phyloP scores from a whole-genome alignment of 176 grass and related monocot species.

The Oryza nivara region DNA sequence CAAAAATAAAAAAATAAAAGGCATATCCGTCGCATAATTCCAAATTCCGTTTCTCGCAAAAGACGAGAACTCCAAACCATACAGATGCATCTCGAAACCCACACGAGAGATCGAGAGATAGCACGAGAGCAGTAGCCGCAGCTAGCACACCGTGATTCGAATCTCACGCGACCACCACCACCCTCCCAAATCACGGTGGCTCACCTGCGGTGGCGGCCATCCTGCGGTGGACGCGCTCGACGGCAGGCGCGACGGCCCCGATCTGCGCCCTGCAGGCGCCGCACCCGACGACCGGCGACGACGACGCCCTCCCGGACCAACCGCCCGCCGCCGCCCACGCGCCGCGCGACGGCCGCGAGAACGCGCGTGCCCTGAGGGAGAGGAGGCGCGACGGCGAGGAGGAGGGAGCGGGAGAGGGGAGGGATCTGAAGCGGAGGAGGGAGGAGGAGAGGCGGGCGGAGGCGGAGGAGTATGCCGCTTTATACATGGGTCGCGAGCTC shows the following conservation, averaged over 20 bases:
- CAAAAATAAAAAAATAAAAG: background rate
- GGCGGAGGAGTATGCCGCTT: slow-evolving; percentile 36
- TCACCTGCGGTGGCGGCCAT: slow-evolving; percentile 69
- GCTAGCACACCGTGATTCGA: background rate
- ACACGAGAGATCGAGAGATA: background rate
- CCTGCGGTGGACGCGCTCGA: slow-evolving; percentile 63
- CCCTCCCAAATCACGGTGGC: background rate
- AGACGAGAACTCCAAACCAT: no score
- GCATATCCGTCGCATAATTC: background rate
- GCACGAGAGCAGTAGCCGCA: background rate
- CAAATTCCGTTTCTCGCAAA: no score
- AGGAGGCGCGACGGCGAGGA: slow-evolving; percentile 30
- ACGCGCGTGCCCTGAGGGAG: slow-evolving; percentile 9
- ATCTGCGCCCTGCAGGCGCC: slow-evolving; percentile 42
- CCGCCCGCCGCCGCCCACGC: slow-evolving; percentile 3
- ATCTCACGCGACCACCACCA: background rate
- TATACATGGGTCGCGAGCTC: slow-evolving; percentile 56
- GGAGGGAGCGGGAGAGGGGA: background rate
- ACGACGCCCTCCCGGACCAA: background rate
- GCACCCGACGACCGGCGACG: background rate
- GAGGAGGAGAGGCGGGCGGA: slow-evolving; percentile 59
- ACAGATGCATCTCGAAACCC: background rate
- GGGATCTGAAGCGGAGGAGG: slow-evolving; percentile 60
- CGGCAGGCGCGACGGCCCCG: slow-evolving; percentile 41
- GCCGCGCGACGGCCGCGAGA: slow-evolving; percentile 25